Percentiles rank a stretch among this genome's conserved stretches.
Evolutionary conservation across 108 stramenopile genomes (phyloP).

Genomic region (Cyclostephanos invisitatus): DNA sequence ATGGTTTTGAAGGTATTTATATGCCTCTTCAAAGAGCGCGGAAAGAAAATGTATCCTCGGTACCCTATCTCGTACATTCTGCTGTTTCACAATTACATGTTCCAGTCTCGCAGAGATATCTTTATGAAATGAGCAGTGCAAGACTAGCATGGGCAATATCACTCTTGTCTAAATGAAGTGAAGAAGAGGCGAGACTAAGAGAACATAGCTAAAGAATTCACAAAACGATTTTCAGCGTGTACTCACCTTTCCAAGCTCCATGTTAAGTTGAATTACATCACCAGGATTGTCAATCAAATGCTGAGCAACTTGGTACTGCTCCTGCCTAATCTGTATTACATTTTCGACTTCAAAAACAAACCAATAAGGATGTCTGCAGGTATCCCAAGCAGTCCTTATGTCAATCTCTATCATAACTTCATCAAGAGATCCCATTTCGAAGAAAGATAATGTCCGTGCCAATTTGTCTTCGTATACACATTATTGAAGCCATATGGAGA

Average conservation of each 20-base stretch:
- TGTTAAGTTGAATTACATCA: slow-evolving; percentile 56
- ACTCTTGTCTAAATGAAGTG: slow-evolving; percentile 39
- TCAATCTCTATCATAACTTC: slow-evolving; percentile 32
- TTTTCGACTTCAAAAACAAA: slow-evolving; percentile 64
- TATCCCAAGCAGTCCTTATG: slow-evolving; percentile 37
- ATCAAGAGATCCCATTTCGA: background rate
- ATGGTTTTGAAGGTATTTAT: slow-evolving; percentile 36
- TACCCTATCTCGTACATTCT: slow-evolving; percentile 18
- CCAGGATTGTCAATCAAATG: slow-evolving; percentile 57
- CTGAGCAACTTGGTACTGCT: slow-evolving; percentile 52
- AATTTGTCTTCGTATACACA: slow-evolving; percentile 60
- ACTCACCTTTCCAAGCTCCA: slow-evolving; percentile 57
- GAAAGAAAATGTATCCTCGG: slow-evolving; percentile 50
- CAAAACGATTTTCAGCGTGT: background rate
- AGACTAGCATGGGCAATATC: slow-evolving; percentile 53
- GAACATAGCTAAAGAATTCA: background rate
- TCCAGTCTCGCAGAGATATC: too few relatives aligned
- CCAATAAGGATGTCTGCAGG: slow-evolving; percentile 45
- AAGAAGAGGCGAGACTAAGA: background rate
- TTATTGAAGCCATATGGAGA: slow-evolving; percentile 39
- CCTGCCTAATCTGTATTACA: slow-evolving; percentile 49
- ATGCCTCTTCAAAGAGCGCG: slow-evolving; percentile 45
- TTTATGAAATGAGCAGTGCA: slow-evolving; percentile 35
- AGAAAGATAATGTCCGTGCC: slow-evolving; percentile 17
- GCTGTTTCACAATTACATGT: too few relatives aligned